Base-by-base conservation (phyloP, 441 rosid genomes). In the Populus trichocarpa region DNA sequence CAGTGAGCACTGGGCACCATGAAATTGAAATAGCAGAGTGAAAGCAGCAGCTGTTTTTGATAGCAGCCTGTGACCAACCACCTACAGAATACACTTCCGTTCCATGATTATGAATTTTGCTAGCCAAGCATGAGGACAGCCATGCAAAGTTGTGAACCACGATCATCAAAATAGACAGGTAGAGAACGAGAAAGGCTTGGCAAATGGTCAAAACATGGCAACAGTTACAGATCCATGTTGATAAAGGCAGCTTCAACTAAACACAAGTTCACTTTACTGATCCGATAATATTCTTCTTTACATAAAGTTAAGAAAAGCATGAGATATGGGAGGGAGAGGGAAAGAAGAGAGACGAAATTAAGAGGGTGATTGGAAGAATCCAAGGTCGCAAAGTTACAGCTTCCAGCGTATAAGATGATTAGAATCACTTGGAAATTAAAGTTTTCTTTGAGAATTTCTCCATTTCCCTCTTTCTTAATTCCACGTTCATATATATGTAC, bases 361-460 rank as follows among this genome's bases (percentile, higher is more conserved):
- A 32, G 32, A 61, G 0, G 65, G 23, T 22, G 42, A 36, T 0
- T 50, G 11, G 66, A n/a, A 83, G 79, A 73, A 76, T 75, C 80
- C 80, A 75, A 69, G 50, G 70, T 33, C 10, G 4, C 16, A 14
- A 61, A 72, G 18, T 64, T 67, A 25, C 65, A 76, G 10, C 50
- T 25, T 61, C 42, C 40, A 0, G 75, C 46, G 26, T 42, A 25
- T 26, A 4, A 3, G 23, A 26, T 69, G 73, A 18, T 70, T 78
- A 33, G 75, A 82, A 80, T 67, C 72, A 73, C 18, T 70, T 23
- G 5, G 6, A 79, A n/a, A n/a, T n/a, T n/a, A n/a, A 75, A 69
- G 30, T 59, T 30, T 68, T 46, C 20, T 57, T 86, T 75, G 85
- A 86, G 84, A 69, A 77, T 38, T 78, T 68, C 57, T 57, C 64